Base-by-base conservation (phyloP, 768 basidiomycete species). In the Pleurotus giganteus region DNA sequence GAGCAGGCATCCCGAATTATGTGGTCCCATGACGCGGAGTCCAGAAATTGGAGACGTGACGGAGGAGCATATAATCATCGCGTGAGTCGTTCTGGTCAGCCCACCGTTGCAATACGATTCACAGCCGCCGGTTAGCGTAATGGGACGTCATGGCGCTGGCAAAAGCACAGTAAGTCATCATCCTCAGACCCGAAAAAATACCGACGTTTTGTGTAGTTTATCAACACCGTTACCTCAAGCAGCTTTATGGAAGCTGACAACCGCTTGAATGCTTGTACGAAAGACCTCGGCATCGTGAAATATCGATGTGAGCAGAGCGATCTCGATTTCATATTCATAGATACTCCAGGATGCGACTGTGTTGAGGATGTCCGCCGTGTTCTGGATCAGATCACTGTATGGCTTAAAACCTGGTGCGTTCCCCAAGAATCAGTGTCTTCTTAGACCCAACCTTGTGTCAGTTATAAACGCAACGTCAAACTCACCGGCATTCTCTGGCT, bases 21-120 rank as follows among this genome's bases (percentile, higher is more conserved):
- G 13, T 37, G 32, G 49, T 24, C 32, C 29, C 15, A 44, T 37
- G 29, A 54, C 32, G 19, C 19, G 36, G 31, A 31, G 27, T 12
- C 29, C 53, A 60, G 63, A 55, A 15, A 44, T 55, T 31, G 54
- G 54, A 6, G 54, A 55, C 34, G 43, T 55, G n/a, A 45, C 44
- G 26, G 43, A 44, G 31, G 45, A 55, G 21, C 43, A 55, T 55
- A 55, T 55, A 15, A 46, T 55, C 54, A 46, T 55, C 17, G 54
- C 54, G 54, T 55, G 17, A 43, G 61, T 59, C 1, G 11, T 7
- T 17, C 15, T 24, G 13, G 19, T 17, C 19, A 17, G 23, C 37
- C 31, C 49, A 15, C 39, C 39, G 39, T 47, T 32, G 44, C 27
- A n/a, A 8, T 28, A 29, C 46, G 27, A 47, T 29, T 9, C 46